Base-by-base conservation (phyloP, 257 asterid species). In the Capsicum baccatum region DNA sequence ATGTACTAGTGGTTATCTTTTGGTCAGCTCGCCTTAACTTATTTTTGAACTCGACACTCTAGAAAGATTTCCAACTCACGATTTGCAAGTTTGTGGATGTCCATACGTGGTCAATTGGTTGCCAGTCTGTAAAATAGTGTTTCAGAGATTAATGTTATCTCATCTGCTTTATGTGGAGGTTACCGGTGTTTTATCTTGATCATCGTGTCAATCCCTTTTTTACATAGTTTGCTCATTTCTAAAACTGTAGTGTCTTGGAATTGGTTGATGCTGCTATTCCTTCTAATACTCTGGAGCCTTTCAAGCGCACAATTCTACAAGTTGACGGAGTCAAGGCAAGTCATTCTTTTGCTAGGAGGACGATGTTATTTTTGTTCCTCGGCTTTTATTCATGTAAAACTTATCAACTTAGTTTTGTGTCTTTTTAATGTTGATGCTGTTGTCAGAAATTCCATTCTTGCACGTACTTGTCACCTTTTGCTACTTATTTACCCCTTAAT, bases 261-360 rank as follows among this genome's bases (percentile, higher is more conserved):
- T 84, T 97, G 93, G 99, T 97, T 83, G 99, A 97, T 91, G 99
- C 99, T 90, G 98, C 99, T 84, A 88, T 97, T 85, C 97, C 95
- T 16, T 85, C 94, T 12, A 89, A 93, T 85, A 84, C 83, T 47
- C 86, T 97, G 85, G 97, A 92, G 85, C 98, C 96, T 78, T 95
- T 92, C 83, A 92, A 87, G 83, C 88, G n/a, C 84, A 92, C 97
- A 35, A 94, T 95, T 83, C 89, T 95, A 67, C 94, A 87, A 78
- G 97, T 93, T 79, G 97, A 97, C 83, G 98, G 99, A 84, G 99
- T 96, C 82, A 93, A 95, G 97, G 98, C 89, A 92, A 88, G 95
- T 87, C 57, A 69, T 83, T 74, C 63, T 35, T 67, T 81, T 59
- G 50, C 57, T 15, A 9, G 69, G 63, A 70, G 39, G 83, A 79